phyloP scores from a whole-genome alignment of 306 rosid genomes.

The Acmispon strigosus region DNA sequence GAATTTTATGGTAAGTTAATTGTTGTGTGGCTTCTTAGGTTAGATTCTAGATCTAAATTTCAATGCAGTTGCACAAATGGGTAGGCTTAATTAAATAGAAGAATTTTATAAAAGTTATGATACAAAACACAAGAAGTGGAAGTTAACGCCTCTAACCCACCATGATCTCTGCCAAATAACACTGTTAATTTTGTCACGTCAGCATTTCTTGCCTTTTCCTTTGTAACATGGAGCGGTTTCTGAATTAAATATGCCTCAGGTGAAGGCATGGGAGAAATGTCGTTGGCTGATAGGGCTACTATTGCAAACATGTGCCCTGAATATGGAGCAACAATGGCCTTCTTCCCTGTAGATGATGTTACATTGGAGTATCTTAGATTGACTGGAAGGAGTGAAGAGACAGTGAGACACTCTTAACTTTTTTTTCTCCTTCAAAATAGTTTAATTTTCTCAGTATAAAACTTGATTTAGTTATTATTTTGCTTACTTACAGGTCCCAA shows the following conservation, averaged over 20 bases:
- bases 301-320: slow-evolving; percentile 80
- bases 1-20: slow-evolving; percentile 53
- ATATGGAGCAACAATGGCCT: slow-evolving; percentile 80
- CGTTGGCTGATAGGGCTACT: slow-evolving; percentile 66
- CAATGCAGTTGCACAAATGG: neutral
- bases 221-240: too few species aligned
- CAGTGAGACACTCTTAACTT: slow-evolving; percentile 27
- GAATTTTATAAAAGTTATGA: too few species aligned
- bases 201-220: too few species aligned
- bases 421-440: neutral
- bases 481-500: slow-evolving; percentile 36
- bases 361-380: slow-evolving; percentile 60
- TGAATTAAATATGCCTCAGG: slow-evolving; percentile 24
- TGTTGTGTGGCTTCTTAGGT: neutral
- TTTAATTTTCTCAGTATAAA: neutral
- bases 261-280: slow-evolving; percentile 54
- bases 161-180: too few species aligned
- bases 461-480: neutral
- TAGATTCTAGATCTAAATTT: slow-evolving; percentile 3
- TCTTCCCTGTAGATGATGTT: slow-evolving; percentile 72
- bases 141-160: too few species aligned
- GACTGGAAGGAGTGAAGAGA: slow-evolving; percentile 60
- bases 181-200: too few species aligned
- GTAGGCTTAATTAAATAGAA: neutral
- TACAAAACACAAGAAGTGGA: too few species aligned